Conservation (phyloP, 257 asterid genomes). For the Forsythia suspensa region DNA sequence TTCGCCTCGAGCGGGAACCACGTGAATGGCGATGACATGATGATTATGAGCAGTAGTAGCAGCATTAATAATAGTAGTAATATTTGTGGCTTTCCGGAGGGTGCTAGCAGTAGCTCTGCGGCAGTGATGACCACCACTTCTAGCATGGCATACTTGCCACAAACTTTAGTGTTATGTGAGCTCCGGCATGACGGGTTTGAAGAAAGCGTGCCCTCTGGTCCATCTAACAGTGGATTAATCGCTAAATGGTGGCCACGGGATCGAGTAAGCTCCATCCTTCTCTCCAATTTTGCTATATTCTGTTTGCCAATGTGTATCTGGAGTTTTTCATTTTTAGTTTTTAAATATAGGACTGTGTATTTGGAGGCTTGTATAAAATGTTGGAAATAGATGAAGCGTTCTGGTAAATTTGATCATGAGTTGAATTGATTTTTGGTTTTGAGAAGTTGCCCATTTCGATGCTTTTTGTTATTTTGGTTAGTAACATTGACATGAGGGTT, state of each 20-base stretch:
- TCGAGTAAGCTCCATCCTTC: constrained; percentile 48
- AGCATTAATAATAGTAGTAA: constrained; percentile 22
- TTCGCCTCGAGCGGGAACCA: constrained; percentile 17
- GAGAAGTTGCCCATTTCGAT: too few relatives aligned
- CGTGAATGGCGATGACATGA: constrained; percentile 46
- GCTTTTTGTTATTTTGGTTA: too few relatives aligned
- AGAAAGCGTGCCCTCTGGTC: constrained; percentile 76
- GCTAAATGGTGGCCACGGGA: constrained; percentile 95
- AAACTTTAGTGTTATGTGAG: constrained; percentile 83
- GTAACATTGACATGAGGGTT: too few relatives aligned
- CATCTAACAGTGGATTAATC: constrained; percentile 83
- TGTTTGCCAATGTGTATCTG: too few relatives aligned
- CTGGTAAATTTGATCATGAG: too few relatives aligned
- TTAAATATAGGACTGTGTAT: too few relatives aligned
- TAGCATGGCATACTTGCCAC: constrained; percentile 90
- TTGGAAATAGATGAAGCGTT: too few relatives aligned
- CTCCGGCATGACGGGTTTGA: constrained; percentile 92
- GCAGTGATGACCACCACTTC: constrained; percentile 56
- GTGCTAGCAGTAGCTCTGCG: constrained; percentile 58
- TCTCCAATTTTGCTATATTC: too few relatives aligned
- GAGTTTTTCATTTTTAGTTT: too few relatives aligned
- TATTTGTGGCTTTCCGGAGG: constrained; percentile 59
- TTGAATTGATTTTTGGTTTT: too few relatives aligned
- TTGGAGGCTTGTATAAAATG: too few relatives aligned
- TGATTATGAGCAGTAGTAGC: constrained; percentile 42